Evolutionary conservation across 768 basidiomycete genomes (phyloP).

Genomic region (Saitozyma podzolica): DNA sequence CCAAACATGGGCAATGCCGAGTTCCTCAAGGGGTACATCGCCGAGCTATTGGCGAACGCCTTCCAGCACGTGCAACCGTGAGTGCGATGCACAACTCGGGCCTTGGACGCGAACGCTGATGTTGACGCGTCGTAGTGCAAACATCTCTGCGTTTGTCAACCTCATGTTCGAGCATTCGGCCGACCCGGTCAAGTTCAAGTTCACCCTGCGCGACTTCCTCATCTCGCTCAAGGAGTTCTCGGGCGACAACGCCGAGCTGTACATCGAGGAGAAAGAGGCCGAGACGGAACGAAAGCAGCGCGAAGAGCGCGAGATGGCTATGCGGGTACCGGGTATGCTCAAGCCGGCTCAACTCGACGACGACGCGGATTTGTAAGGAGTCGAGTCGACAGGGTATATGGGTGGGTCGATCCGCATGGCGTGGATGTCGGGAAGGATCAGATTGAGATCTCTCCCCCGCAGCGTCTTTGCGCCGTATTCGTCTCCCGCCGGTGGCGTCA

Average conservation of each 20-base stretch:
- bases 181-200: conserved; percentile 65
- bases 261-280: conserved; percentile 88
- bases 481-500: too few relatives aligned
- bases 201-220: conserved; percentile 92
- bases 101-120: neutral
- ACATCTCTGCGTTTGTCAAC: conserved; percentile 54
- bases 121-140: conserved; percentile 34
- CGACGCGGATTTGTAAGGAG: conserved; percentile 60
- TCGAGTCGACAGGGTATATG: neutral
- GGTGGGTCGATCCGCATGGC: neutral
- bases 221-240: conserved; percentile 98
- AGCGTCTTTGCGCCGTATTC: neutral
- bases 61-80: conserved; percentile 91
- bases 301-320: conserved; percentile 82
- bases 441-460: neutral
- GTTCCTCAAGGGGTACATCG: conserved; percentile 82
- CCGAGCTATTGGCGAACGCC: conserved; percentile 78
- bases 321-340: conserved; percentile 96
- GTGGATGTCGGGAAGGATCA: too few relatives aligned
- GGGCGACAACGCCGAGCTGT: conserved; percentile 87
- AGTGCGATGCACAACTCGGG: conserved; percentile 41
- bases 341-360: conserved; percentile 94
- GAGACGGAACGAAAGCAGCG: conserved; percentile 75
- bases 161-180: conserved; percentile 53
- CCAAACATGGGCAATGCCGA: conserved; percentile 69